Evolutionary conservation across 2,329 filamentous ascomycete species (phyloP).

Genomic region (Cladosporium cucumerinum): DNA sequence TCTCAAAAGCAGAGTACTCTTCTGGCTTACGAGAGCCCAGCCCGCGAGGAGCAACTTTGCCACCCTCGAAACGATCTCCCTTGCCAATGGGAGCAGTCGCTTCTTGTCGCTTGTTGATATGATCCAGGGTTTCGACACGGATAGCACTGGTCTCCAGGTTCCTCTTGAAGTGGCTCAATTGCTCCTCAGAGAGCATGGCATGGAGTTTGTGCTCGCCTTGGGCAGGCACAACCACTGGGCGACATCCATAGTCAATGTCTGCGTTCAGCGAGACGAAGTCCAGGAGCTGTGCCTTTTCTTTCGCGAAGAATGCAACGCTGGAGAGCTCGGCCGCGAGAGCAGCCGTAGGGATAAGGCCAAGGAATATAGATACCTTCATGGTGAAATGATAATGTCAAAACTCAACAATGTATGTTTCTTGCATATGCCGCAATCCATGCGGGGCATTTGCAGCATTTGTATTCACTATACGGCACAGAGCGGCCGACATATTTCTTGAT

Average conservation of each 20-base stretch:
- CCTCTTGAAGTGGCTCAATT: conserved; percentile 32
- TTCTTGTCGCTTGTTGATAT: conserved; percentile 30
- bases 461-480: not conserved
- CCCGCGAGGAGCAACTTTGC: conserved; percentile 41
- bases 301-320: conserved; percentile 12
- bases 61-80: conserved; percentile 43
- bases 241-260: conserved; percentile 36
- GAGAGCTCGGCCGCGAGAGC: not conserved
- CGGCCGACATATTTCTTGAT: not conserved
- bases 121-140: conserved; percentile 12
- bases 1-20: conserved; percentile 34
- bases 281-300: conserved; percentile 27
- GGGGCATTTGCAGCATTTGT: not conserved
- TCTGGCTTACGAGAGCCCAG: conserved; percentile 34
- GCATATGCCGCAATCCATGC: not conserved
- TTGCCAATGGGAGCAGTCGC: conserved; percentile 35
- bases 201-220: conserved; percentile 34
- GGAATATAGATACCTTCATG: conserved; percentile 3
- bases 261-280: conserved; percentile 35
- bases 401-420: not conserved
- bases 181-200: conserved; percentile 35
- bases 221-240: conserved; percentile 32
- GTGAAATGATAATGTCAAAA: not conserved
- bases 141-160: conserved; percentile 20
- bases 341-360: conserved; percentile 7